Base-by-base conservation (phyloP, 495 filamentous ascomycete genomes). In the Staphylotrichum longicolle region DNA sequence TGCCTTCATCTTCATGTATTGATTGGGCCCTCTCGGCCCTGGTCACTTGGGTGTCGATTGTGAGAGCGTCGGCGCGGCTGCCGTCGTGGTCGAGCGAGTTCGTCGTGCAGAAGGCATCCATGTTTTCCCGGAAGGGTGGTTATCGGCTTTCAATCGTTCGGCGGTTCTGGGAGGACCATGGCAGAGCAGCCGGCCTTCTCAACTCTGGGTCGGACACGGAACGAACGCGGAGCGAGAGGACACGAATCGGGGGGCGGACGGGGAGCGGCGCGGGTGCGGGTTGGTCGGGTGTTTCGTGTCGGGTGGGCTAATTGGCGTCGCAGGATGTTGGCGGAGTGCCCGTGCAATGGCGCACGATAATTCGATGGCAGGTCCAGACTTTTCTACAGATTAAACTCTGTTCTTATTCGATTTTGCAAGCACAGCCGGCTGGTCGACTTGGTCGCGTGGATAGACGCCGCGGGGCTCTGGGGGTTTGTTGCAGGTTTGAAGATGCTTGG, bases 1-100 rank as follows among this genome's bases (percentile, higher is more conserved):
- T 74, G 15, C 72, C 74, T 39, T 78, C 76, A 47, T 79, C 75
- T 41, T 74, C 68, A 5, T 76, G 63, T 50, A 68, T 66, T 32
- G 71, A 64, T 58, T 67, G 66, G 14, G 66, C 46, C 35, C 71
- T 46, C 49, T 71, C 69, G 57, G 58, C 40, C 41, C 70, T 45
- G 12, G 69, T 55, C 27, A 68, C 44, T 7, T 66, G 65, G 11
- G 72, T 66, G 45, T 74, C 67, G 54, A 70, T 60, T n/a, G 64
- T 64, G 32, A 70, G 67, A n/a, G 70, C n/a, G 20, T 68, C 63
- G 62, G 35, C 61, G 46, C 57, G 62, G 45, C 62, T 71, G 39
- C 63, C 61, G 59, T 63, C 72, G 32, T 67, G 50, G 57, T 68
- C 61, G 63, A 68, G 62, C 44, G 66, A 45, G 50, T 63, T 62